Conservation (phyloP, 2,329 filamentous ascomycete genomes). For the Plenodomus lindquistii region DNA sequence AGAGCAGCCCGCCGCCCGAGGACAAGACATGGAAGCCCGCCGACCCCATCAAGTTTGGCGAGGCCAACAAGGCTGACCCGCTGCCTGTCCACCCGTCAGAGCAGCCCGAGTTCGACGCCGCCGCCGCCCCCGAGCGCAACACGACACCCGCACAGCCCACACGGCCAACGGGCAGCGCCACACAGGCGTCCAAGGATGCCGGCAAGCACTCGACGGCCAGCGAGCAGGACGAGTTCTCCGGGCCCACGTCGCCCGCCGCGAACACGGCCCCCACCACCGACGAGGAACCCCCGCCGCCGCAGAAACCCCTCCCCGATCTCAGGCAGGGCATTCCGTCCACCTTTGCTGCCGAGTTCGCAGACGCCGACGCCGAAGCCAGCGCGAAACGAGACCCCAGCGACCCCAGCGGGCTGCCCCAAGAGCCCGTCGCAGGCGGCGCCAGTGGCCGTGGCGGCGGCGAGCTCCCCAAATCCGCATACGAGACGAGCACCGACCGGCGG, state of each 20-base stretch:
- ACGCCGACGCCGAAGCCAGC: conserved; percentile 45
- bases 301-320: conserved; percentile 79
- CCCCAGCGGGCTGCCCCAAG: conserved; percentile 58
- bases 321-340: conserved; percentile 95
- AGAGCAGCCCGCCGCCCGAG: conserved; percentile 26
- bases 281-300: conserved; percentile 45
- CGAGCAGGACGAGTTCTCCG: conserved; percentile 44
- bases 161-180: conserved; percentile 25
- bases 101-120: conserved; percentile 40
- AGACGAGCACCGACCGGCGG: conserved; percentile 86
- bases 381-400: conserved; percentile 30
- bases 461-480: conserved; percentile 77
- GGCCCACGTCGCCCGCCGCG: conserved; percentile 35
- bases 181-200: conserved; percentile 16
- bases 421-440: conserved; percentile 48
- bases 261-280: conserved; percentile 48
- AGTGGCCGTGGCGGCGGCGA: conserved; percentile 64
- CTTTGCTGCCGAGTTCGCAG: conserved; percentile 73
- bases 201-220: conserved; percentile 24
- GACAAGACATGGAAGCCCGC: conserved; percentile 48
- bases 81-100: conserved; percentile 35
- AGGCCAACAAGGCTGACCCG: conserved; percentile 25
- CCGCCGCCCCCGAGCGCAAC: conserved; percentile 19
- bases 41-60: conserved; percentile 46
- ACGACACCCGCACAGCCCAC: conserved; percentile 29